Percentiles rank a stretch among this genome's conserved stretches.
These are phyloP conservation scores for Sordariomycetes sp. DNA, from an alignment of 2,329 filamentous ascomycete genomes.

Conservation along the genomic window DNA sequence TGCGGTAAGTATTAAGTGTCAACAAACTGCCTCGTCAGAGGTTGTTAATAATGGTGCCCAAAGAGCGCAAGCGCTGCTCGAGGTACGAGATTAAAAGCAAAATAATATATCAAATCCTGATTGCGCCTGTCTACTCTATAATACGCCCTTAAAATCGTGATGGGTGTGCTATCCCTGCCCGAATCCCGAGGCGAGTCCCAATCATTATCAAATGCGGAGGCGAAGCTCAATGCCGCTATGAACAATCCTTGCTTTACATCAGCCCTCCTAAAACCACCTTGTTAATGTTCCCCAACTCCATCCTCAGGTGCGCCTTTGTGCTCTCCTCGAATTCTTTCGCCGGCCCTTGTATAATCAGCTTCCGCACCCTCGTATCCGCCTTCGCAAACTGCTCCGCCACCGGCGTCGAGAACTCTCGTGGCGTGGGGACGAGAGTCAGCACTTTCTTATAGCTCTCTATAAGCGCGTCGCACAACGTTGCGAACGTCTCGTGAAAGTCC, in stretches of 20 bases:
- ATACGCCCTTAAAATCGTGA: background rate
- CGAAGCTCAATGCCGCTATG: background rate
- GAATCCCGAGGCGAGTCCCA: background rate
- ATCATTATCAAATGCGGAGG: background rate
- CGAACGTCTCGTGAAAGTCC: conserved; percentile 94
- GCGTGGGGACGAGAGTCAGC: conserved; percentile 61
- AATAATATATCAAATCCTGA: background rate
- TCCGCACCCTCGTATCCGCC: conserved; percentile 74
- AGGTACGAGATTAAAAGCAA: background rate
- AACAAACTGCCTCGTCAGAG: background rate
- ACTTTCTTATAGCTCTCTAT: conserved; percentile 86
- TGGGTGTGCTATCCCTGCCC: background rate
- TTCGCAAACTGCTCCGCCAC: conserved; percentile 85
- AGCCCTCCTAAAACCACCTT: conserved; percentile 84
- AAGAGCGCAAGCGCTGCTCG: background rate
- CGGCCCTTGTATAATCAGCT: conserved; percentile 77
- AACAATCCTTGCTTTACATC: conserved; percentile 37
- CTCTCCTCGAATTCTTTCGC: conserved; percentile 91
- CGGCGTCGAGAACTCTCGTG: conserved; percentile 57
- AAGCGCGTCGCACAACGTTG: conserved; percentile 87
- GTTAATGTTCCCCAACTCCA: conserved; percentile 74
- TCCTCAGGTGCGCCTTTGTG: conserved; percentile 63
- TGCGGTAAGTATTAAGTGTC: background rate
- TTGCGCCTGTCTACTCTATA: background rate
- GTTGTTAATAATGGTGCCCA: background rate